A percentile compares a stretch with the other conserved stretches of the same genome.
These are phyloP conservation scores for Cladosporium sp. DNA, from an alignment of 2,329 filamentous ascomycete species.

Conservation along the genomic window DNA sequence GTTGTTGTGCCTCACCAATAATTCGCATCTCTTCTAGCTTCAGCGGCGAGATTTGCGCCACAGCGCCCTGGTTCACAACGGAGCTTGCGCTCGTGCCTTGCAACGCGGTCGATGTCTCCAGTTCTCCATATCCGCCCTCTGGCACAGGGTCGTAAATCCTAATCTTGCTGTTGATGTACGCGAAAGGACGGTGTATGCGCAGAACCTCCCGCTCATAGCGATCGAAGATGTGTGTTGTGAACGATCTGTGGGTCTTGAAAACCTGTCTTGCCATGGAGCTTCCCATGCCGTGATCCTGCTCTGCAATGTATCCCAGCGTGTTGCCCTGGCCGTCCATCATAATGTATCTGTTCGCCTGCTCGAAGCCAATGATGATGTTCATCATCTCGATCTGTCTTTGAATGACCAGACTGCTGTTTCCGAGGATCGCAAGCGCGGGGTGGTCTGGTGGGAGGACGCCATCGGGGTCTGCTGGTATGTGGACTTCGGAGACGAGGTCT, in stretches of 20 bases:
- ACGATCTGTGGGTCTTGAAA: constrained; percentile 63
- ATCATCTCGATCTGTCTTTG: constrained; percentile 67
- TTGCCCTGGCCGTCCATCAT: constrained; percentile 66
- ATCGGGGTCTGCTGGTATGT: constrained; percentile 63
- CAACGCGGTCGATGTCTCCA: constrained; percentile 41
- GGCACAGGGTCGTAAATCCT: constrained; percentile 57
- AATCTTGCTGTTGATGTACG: constrained; percentile 63
- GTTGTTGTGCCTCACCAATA: constrained; percentile 64
- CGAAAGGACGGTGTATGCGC: constrained; percentile 64
- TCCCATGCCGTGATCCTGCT: constrained; percentile 62
- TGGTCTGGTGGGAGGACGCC: constrained; percentile 60
- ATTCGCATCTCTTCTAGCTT: constrained; percentile 61
- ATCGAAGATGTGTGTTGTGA: constrained; percentile 68
- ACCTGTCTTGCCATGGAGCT: constrained; percentile 60
- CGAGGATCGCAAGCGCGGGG: constrained; percentile 59
- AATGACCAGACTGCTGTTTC: constrained; percentile 63
- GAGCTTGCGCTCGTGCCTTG: constrained; percentile 49
- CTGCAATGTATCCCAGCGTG: constrained; percentile 65
- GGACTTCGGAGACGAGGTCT: constrained; percentile 59
- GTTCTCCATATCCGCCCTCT: constrained; percentile 39
- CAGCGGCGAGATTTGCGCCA: constrained; percentile 56
- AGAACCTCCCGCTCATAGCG: constrained; percentile 61
- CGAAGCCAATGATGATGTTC: constrained; percentile 67
- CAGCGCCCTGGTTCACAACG: constrained; percentile 44
- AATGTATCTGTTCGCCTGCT: constrained; percentile 67